phyloP scores from a whole-genome alignment of 179 eudicot species.

The Actinidia arguta region DNA sequence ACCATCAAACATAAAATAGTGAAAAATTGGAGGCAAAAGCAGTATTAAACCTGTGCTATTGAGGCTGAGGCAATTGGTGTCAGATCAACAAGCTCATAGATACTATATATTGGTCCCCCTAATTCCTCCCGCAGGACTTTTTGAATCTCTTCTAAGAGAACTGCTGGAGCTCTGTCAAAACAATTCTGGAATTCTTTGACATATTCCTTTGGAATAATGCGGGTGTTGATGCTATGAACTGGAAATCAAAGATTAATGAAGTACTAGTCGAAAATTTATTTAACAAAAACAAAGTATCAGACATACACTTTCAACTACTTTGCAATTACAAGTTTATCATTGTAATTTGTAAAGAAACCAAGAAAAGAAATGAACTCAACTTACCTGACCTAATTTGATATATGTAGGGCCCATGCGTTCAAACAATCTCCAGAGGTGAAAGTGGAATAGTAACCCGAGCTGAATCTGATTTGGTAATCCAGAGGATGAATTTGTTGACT shows the following conservation, averaged over 20 bases:
- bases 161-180: slow-evolving; percentile 86
- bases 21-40: neutral
- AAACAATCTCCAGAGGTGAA: slow-evolving; percentile 85
- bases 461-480: slow-evolving; percentile 79
- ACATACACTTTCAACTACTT: neutral
- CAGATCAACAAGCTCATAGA: slow-evolving; percentile 92
- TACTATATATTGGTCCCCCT: slow-evolving; percentile 79
- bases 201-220: slow-evolving; percentile 91
- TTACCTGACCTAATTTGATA: slow-evolving; percentile 96
- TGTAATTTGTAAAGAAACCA: neutral
- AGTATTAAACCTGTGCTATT: slow-evolving; percentile 84
- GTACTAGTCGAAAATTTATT: slow-evolving; percentile 10
- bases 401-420: slow-evolving; percentile 99
- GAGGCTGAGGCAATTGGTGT: slow-evolving; percentile 98
- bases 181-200: slow-evolving; percentile 96
- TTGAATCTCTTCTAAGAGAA: slow-evolving; percentile 87
- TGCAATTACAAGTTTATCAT: neutral
- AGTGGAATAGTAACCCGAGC: slow-evolving; percentile 81
- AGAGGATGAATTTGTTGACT: slow-evolving; percentile 69
- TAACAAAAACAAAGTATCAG: neutral
- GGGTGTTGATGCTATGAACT: slow-evolving; percentile 98
- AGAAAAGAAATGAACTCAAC: slow-evolving; percentile 9
- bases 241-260: slow-evolving; percentile 27
- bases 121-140: slow-evolving; percentile 76
- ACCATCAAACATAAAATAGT: slow-evolving; percentile 2